phyloP scores from a whole-genome alignment of 805 yeast species.

The Yarrowia porcina region DNA sequence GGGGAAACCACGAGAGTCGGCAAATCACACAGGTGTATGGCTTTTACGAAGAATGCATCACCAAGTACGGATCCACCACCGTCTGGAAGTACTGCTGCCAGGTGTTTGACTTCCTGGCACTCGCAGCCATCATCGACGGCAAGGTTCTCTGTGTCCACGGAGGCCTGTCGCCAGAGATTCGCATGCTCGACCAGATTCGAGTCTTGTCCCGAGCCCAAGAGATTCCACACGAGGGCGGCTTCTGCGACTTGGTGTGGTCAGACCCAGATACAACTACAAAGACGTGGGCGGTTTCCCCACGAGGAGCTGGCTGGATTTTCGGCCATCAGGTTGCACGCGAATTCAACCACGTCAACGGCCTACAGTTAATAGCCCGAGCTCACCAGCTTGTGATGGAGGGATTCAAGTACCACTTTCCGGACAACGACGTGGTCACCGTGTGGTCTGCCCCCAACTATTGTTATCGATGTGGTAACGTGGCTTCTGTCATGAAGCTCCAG shows the following conservation, averaged over 20 bases:
- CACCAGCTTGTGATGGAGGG: conserved; percentile 99
- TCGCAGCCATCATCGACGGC: conserved; percentile 96
- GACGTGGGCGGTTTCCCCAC: conserved; percentile 96
- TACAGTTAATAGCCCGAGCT: conserved; percentile 87
- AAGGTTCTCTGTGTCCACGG: conserved; percentile 95
- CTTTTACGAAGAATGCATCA: conserved; percentile 91
- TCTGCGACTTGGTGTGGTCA: conserved; percentile 95
- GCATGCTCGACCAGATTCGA: conserved; percentile 95
- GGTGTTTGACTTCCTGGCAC: conserved; percentile 87
- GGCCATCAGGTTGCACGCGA: conserved; percentile 93
- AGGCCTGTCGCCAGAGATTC: conserved; percentile 92
- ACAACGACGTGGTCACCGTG: conserved; percentile 93
- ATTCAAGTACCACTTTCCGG: conserved; percentile 91
- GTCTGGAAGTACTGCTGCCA: conserved; percentile 97
- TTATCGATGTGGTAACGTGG: conserved; percentile 96
- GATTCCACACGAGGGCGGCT: conserved; percentile 98
- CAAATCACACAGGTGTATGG: conserved; percentile 99
- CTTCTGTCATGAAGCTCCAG: conserved; percentile 94
- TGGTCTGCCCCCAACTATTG: conserved; percentile 98
- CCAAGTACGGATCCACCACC: conserved; percentile 89
- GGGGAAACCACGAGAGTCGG: conserved; percentile 97
- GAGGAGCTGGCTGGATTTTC: conserved; percentile 98
- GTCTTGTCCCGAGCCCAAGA: conserved; percentile 95
- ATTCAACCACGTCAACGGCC: conserved; percentile 90
- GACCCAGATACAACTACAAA: conserved; percentile 92